A percentile compares a stretch with the other conserved stretches of the same genome.
These are phyloP conservation scores for Colletotrichum sp. DNA, from an alignment of 2,329 filamentous ascomycete species.

Conservation along the genomic window DNA sequence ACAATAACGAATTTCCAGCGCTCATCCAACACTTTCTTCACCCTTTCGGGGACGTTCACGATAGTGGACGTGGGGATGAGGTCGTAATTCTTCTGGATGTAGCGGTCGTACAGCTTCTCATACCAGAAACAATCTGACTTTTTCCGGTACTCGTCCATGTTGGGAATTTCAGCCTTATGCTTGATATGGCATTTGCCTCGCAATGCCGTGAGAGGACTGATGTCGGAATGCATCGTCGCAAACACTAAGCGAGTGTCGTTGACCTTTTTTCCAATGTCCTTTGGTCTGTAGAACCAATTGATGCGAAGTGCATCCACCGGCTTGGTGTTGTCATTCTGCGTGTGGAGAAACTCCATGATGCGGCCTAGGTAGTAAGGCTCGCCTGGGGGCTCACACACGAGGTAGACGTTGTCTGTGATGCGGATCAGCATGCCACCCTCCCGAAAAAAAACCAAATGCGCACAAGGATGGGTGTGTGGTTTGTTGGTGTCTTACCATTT, in stretches of 20 bases:
- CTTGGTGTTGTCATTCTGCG: slow-evolving; percentile 72
- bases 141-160: slow-evolving; percentile 84
- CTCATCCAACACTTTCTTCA: slow-evolving; percentile 95
- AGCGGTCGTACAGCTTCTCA: slow-evolving; percentile 96
- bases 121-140: slow-evolving; percentile 92
- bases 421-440: slow-evolving; percentile 27
- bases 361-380: slow-evolving; percentile 97
- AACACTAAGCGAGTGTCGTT: slow-evolving; percentile 91
- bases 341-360: slow-evolving; percentile 97
- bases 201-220: slow-evolving; percentile 88
- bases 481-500: slow-evolving; percentile 72
- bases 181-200: slow-evolving; percentile 92
- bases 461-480: slow-evolving; percentile 22
- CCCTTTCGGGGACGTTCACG: slow-evolving; percentile 93
- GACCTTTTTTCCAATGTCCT: slow-evolving; percentile 91
- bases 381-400: slow-evolving; percentile 95
- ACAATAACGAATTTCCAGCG: slow-evolving; percentile 97
- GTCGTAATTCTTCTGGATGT: slow-evolving; percentile 98
- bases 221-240: slow-evolving; percentile 98
- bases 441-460: not conserved
- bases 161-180: slow-evolving; percentile 85
- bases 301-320: slow-evolving; percentile 88
- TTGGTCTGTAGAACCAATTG: slow-evolving; percentile 98
- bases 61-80: slow-evolving; percentile 91
- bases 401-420: slow-evolving; percentile 77